Evolutionary conservation across 768 basidiomycete species (phyloP), one percentile per base, ranked within the genome.

Genomic region (Kockovaella imperatae): DNA sequence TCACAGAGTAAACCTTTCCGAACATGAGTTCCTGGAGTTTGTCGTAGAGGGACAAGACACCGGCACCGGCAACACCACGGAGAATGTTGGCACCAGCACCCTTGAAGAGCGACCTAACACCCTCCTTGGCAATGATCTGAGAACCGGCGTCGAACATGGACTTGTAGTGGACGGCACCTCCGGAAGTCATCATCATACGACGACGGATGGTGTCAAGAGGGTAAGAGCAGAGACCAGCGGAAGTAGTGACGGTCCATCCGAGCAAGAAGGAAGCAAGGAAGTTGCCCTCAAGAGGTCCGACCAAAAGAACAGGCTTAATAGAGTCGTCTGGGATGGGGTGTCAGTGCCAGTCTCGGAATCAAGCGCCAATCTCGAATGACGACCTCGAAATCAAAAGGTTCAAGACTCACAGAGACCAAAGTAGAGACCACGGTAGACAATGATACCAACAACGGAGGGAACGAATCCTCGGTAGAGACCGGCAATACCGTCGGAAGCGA

Each of bases 171-270:
- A 84, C 82, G 66, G 80, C 80, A 66, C 82, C 84, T 64, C 93
- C 95, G 20, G 93, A 96, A 30, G 95, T 97, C 93, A 97, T 97
- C 95, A 99, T 99, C 95, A 99, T 99, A 64, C 95, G 89, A 84
- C 95, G 91, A 84, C 93, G 72, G 70, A 76, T 75, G 52, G 75
- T 91, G 63, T 58, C 70, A 11, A 62, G 66, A 18, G 65, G 63
- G 61, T 74, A 66, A 14, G 95, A 96, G 72, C 91, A 91, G 76
- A 97, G 86, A 81, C 93, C 93, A 75, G 93, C 90, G 83, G 87
- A 89, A 68, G 88, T 90, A 67, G 95, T 99, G 71, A 97, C 93
- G 83, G 86, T 87, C 93, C 93, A 96, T 67, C 93, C 91, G 68
- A 96, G 88, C 66, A 77, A 70, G 83, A 97, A 99, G 44, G 95